Base-by-base conservation (phyloP, 176 grass and related monocot genomes). In the Aechmea fasciata region DNA sequence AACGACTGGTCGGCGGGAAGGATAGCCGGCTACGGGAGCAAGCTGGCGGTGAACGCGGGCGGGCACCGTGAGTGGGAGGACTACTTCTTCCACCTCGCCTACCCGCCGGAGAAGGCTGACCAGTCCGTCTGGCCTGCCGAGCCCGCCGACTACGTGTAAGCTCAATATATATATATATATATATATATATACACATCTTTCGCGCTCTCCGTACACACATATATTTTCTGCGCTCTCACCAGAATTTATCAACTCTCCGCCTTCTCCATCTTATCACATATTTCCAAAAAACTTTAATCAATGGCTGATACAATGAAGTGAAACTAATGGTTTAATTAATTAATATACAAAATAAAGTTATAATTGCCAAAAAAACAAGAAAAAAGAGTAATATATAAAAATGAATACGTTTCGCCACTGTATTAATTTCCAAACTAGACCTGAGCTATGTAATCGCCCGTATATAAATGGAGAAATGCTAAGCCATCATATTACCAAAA, bases 81-180 rank as follows among this genome's bases (percentile, higher is more conserved):
- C 79, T 92, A 97, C 72, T 80, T 90, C 70, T 92, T 97, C 81
- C 93, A 97, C 81, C 86, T 96, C 19, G 50, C 92, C n/a, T 76
- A 90, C 13, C 89, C 93, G 0, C 47, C 80, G 11, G 11, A 70
- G 51, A 81, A 84, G 71, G 63, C 71, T 10, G 64, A 96, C 69
- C 20, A 85, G 47, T 54, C 71, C 0, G 63, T 74, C 59, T 97
- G 86, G 93, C 93, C 89, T 1, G 70, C 74, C 3, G 22, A 92
- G 14, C 86, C 84, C 1, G 57, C 63, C 0, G 69, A 92, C 49
- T 97, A 97, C 71, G 68, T 77, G 83, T 86, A 73, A 55, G 71
- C n/a, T 59, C 2, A 19, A 8, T 18, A 17, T 3, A 17, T 3
- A 17, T 59, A 20, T 15, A 17, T n/a, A n/a, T n/a, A n/a, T n/a